A percentile compares a stretch with the other conserved stretches of the same genome.
Conservation (phyloP, 768 basidiomycete species). For the Boletus sp. region DNA sequence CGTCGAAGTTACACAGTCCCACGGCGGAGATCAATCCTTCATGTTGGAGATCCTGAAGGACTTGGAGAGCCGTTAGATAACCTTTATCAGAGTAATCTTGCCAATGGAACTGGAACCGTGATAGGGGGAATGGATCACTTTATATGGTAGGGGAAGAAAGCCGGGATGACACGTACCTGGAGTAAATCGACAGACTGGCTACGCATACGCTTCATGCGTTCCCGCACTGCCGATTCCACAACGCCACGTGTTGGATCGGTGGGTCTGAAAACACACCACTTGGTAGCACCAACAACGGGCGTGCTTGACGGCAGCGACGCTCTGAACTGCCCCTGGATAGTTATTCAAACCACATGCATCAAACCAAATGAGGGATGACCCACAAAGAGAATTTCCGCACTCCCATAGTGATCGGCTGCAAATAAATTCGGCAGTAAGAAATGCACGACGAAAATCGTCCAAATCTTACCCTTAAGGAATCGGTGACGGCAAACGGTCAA, state of each 20-base stretch:
- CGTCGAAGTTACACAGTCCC: constrained; percentile 82
- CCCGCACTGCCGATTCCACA: constrained; percentile 63
- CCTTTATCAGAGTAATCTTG: constrained; percentile 57
- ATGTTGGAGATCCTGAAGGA: constrained; percentile 57
- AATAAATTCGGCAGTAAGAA: constrained; percentile 12
- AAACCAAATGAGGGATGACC: constrained; percentile 20
- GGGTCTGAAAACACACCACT: constrained; percentile 79
- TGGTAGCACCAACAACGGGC: constrained; percentile 69
- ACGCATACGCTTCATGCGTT: constrained; percentile 70
- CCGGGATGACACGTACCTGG: constrained; percentile 46
- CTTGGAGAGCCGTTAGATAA: constrained; percentile 47
- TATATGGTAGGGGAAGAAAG: not conserved
- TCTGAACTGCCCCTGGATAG: constrained; percentile 66
- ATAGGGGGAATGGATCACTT: not conserved
- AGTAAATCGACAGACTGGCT: constrained; percentile 61
- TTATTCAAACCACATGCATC: not conserved
- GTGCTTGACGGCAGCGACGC: constrained; percentile 40
- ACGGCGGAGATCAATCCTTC: constrained; percentile 62
- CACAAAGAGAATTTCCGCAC: constrained; percentile 80
- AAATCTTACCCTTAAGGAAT: constrained; percentile 26
- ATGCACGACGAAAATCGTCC: not conserved
- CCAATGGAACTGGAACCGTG: constrained; percentile 67
- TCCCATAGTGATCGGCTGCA: constrained; percentile 84
- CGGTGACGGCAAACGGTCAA: constrained; percentile 2
- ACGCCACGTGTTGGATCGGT: constrained; percentile 48